A percentile compares a stretch with the other conserved stretches of the same genome.
Conservation (phyloP, 352 stramenopile species). For the Thraustotheca clavata region DNA sequence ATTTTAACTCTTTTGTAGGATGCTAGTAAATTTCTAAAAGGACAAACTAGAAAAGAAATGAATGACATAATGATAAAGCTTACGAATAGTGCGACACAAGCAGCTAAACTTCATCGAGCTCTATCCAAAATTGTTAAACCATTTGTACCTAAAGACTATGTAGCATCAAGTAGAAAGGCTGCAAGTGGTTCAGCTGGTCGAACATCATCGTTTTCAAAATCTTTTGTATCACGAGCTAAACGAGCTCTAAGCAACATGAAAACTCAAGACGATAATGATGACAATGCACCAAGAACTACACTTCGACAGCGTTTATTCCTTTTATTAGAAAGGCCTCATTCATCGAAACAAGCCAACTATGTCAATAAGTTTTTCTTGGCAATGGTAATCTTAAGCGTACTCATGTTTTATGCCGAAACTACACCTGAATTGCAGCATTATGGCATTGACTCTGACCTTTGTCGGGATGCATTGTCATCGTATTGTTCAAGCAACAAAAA, state of each 20-base stretch:
- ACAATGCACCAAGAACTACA: neutral
- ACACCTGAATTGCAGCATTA: slow-evolving; percentile 46
- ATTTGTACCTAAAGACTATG: neutral
- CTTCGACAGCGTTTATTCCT: neutral
- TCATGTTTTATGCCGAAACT: slow-evolving; percentile 63
- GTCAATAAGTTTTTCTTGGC: slow-evolving; percentile 54
- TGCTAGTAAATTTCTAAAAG: neutral
- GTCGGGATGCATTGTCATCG: slow-evolving; percentile 35
- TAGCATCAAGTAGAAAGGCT: neutral
- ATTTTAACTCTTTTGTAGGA: neutral
- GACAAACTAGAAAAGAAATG: neutral
- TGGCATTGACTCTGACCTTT: slow-evolving; percentile 36
- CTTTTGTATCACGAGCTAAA: neutral
- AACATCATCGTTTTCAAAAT: neutral
- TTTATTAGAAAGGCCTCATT: slow-evolving; percentile 17
- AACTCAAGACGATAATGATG: neutral
- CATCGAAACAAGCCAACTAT: slow-evolving; percentile 19
- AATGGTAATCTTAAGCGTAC: slow-evolving; percentile 47
- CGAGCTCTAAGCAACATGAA: neutral
- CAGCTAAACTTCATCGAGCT: neutral
- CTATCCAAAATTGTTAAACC: neutral
- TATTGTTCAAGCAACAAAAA: slow-evolving; percentile 35
- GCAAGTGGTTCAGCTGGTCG: neutral
- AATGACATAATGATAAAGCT: neutral
- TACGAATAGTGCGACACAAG: neutral